A percentile compares a stretch with the other conserved stretches of the same genome.
These are phyloP conservation scores for Fraxinus floribunda DNA, from an alignment of 305 asterid genomes.

Conservation along the genomic window DNA sequence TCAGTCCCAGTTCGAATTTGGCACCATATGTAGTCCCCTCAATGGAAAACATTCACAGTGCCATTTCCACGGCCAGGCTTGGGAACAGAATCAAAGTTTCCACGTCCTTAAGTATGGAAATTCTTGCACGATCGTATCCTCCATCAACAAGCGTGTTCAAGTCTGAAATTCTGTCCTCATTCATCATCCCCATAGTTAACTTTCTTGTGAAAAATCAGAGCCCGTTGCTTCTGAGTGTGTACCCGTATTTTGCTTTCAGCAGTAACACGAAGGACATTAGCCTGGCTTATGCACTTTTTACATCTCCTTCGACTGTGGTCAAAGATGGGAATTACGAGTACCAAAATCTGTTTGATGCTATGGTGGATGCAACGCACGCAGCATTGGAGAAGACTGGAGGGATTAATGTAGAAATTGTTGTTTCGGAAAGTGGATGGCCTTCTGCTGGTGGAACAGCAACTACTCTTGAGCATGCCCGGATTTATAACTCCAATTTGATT, in stretches of 20 bases:
- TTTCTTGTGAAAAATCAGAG: conserved; percentile 11
- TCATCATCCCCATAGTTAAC: conserved; percentile 17
- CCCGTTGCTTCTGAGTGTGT: conserved; percentile 30
- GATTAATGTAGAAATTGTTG: conserved; percentile 19
- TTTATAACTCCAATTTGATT: conserved; percentile 26
- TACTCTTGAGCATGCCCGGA: conserved; percentile 20
- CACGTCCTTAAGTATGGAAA: background rate
- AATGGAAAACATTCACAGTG: conserved; percentile 28
- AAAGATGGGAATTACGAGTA: conserved; percentile 25
- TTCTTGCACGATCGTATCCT: conserved; percentile 25
- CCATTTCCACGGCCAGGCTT: background rate
- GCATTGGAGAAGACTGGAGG: conserved; percentile 42
- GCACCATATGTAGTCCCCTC: conserved; percentile 22
- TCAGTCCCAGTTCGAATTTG: conserved; percentile 11
- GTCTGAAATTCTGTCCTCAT: background rate
- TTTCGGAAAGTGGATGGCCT: conserved; percentile 52
- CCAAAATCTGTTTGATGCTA: conserved; percentile 29
- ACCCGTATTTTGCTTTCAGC: conserved; percentile 30
- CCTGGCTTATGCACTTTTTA: conserved; percentile 27
- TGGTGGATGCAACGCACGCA: conserved; percentile 24
- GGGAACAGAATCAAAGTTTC: conserved; percentile 30
- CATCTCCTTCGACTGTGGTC: conserved; percentile 19
- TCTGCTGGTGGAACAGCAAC: conserved; percentile 30
- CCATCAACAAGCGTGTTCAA: conserved; percentile 30
- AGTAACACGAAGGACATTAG: conserved; percentile 16